Evolutionary conservation across 2,329 filamentous ascomycete species (phyloP).

Genomic region (Scortechinia acanthostroma): DNA sequence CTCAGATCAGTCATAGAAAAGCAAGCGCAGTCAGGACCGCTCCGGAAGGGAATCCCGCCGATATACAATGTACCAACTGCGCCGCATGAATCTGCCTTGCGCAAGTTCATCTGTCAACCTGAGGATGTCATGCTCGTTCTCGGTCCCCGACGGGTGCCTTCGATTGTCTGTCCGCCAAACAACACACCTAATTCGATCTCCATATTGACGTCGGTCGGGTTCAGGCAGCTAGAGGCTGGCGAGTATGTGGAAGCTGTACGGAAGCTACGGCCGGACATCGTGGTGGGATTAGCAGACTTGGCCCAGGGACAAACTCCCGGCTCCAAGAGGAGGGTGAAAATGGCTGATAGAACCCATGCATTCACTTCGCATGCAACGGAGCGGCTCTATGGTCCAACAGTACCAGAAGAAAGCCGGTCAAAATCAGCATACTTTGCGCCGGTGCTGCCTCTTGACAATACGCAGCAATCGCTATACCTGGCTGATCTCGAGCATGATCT

Average conservation of each 20-base stretch:
- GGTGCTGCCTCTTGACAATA: slow-evolving; percentile 46
- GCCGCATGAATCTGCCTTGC: slow-evolving; percentile 36
- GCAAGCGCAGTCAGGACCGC: no score
- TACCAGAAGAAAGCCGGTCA: slow-evolving; percentile 9
- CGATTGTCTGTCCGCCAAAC: slow-evolving; percentile 39
- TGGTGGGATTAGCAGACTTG: slow-evolving; percentile 49
- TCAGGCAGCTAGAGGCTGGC: slow-evolving; percentile 38
- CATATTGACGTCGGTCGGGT: slow-evolving; percentile 56
- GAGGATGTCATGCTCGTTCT: slow-evolving; percentile 45
- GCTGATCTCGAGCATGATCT: slow-evolving; percentile 42
- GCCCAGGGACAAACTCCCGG: slow-evolving; percentile 38
- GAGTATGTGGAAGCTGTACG: slow-evolving; percentile 45
- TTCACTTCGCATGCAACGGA: slow-evolving; percentile 48
- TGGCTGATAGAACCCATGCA: slow-evolving; percentile 51
- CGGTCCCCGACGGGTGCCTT: slow-evolving; percentile 48
- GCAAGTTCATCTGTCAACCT: slow-evolving; percentile 47
- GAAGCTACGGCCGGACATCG: slow-evolving; percentile 48
- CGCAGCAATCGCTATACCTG: slow-evolving; percentile 50
- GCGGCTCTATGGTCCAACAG: slow-evolving; percentile 20
- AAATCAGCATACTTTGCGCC: slow-evolving; percentile 17
- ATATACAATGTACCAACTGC: slow-evolving; percentile 38
- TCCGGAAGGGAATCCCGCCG: slow-evolving; percentile 32
- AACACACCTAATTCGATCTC: slow-evolving; percentile 47
- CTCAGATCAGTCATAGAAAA: slow-evolving; percentile 50
- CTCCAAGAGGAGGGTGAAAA: slow-evolving; percentile 49